Percentiles rank a stretch among this genome's conserved stretches.
These are phyloP conservation scores for Aspergillus tanneri DNA, from an alignment of 2,329 filamentous ascomycete genomes.

Conservation along the genomic window DNA sequence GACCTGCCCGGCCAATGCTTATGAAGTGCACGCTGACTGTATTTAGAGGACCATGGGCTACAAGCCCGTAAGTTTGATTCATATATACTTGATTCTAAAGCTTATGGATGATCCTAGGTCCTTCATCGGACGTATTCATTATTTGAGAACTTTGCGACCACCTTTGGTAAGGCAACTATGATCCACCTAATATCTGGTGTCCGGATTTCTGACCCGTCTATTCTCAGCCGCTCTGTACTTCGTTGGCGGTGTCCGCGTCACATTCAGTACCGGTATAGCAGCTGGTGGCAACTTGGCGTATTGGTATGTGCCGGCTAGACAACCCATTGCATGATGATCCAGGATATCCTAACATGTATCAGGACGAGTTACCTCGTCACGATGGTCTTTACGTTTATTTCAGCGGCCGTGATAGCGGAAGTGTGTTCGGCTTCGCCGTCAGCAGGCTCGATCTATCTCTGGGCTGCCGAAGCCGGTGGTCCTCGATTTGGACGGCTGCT, in stretches of 20 bases:
- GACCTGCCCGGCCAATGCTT: not conserved
- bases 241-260: constrained; percentile 59
- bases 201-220: constrained; percentile 7
- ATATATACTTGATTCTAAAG: constrained; percentile 1
- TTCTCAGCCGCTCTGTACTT: constrained; percentile 59
- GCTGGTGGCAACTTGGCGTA: constrained; percentile 62
- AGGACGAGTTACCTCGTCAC: constrained; percentile 62
- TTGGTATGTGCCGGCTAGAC: constrained; percentile 42
- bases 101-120: constrained; percentile 43
- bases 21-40: constrained; percentile 20
- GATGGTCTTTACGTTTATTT: constrained; percentile 61
- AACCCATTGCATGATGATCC: not conserved
- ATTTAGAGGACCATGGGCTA: constrained; percentile 53
- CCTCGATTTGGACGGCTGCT: constrained; percentile 56
- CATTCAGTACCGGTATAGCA: constrained; percentile 62
- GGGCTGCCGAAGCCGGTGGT: constrained; percentile 61
- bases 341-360: not conserved
- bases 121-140: constrained; percentile 58
- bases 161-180: constrained; percentile 49
- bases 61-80: constrained; percentile 48
- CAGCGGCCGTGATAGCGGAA: constrained; percentile 60
- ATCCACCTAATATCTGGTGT: not conserved
- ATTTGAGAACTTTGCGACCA: constrained; percentile 60
- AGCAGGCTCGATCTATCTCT: constrained; percentile 61
- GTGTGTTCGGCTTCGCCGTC: constrained; percentile 60